phyloP scores from a whole-genome alignment of 805 yeast genomes.

The Zygosaccharomyces lentus region DNA sequence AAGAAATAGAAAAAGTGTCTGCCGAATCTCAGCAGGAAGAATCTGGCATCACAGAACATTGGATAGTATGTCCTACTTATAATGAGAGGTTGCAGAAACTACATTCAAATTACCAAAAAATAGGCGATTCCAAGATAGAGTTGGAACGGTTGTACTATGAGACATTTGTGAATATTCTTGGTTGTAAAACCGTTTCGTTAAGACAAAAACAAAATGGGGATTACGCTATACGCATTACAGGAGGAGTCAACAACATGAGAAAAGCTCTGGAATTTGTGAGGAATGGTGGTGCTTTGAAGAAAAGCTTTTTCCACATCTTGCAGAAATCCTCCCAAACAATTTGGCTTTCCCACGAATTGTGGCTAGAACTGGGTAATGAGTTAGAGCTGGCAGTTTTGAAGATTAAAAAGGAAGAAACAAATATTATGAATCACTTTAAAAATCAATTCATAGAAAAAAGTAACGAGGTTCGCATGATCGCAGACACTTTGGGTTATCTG shows the following conservation, averaged over 20 bases:
- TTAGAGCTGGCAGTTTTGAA: constrained; percentile 43
- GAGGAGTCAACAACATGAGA: constrained; percentile 32
- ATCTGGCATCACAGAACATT: constrained; percentile 13
- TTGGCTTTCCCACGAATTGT: constrained; percentile 45
- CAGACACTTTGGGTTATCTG: constrained; percentile 54
- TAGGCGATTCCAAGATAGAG: constrained; percentile 26
- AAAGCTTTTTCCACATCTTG: constrained; percentile 28
- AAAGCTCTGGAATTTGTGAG: constrained; percentile 21
- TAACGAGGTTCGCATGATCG: constrained; percentile 45
- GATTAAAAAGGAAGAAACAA: constrained; percentile 53
- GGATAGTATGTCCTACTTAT: constrained; percentile 37
- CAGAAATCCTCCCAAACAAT: constrained; percentile 42
- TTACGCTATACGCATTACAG: constrained; percentile 48
- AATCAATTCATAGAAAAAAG: constrained; percentile 42
- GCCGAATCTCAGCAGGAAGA: constrained; percentile 3
- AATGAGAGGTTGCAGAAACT: constrained; percentile 31
- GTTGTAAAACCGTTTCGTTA: constrained; percentile 34
- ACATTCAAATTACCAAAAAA: constrained; percentile 35
- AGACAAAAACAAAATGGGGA: constrained; percentile 42
- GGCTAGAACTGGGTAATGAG: constrained; percentile 49
- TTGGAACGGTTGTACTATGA: constrained; percentile 33
- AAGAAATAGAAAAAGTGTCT: constrained; percentile 8
- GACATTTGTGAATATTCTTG: constrained; percentile 25
- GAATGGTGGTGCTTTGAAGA: constrained; percentile 10
- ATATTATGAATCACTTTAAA: constrained; percentile 48